Percentiles rank a stretch among this genome's conserved stretches.
Conservation (phyloP, 2,329 filamentous ascomycete species). For the Fusarium caatingaense region DNA sequence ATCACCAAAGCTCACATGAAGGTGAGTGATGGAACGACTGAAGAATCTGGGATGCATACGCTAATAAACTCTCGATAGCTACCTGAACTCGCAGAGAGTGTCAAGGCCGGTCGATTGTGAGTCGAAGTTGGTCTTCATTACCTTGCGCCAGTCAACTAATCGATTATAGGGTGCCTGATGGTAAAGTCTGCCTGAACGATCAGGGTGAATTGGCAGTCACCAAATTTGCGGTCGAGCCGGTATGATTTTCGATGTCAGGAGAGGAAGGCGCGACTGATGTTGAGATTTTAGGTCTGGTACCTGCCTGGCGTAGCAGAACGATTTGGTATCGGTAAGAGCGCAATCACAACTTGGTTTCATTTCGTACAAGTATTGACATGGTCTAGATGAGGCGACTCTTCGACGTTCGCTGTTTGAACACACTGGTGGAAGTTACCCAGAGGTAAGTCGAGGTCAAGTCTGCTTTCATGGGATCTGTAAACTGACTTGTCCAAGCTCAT, state of each 20-base stretch:
- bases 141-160: conserved; percentile 25
- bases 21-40: conserved; percentile 47
- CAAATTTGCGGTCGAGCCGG: conserved; percentile 96
- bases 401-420: conserved; percentile 92
- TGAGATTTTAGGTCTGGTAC: conserved; percentile 72
- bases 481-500: conserved; percentile 70
- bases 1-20: conserved; percentile 96
- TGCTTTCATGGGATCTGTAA: not conserved
- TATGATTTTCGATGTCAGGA: conserved; percentile 55
- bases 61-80: conserved; percentile 58
- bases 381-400: conserved; percentile 81
- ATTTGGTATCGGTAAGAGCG: conserved; percentile 81
- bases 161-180: conserved; percentile 70
- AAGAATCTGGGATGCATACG: not conserved
- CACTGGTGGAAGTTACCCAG: conserved; percentile 94
- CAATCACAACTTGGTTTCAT: not conserved
- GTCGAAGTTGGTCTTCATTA: not conserved
- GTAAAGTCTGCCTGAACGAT: conserved; percentile 90
- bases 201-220: conserved; percentile 90
- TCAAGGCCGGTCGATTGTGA: conserved; percentile 79
- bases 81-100: conserved; percentile 92
- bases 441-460: conserved; percentile 58
- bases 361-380: conserved; percentile 42
- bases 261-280: conserved; percentile 1
- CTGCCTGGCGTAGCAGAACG: conserved; percentile 88